Evolutionary conservation across 768 basidiomycete species (phyloP).

Genomic region (Boletus edulis): DNA sequence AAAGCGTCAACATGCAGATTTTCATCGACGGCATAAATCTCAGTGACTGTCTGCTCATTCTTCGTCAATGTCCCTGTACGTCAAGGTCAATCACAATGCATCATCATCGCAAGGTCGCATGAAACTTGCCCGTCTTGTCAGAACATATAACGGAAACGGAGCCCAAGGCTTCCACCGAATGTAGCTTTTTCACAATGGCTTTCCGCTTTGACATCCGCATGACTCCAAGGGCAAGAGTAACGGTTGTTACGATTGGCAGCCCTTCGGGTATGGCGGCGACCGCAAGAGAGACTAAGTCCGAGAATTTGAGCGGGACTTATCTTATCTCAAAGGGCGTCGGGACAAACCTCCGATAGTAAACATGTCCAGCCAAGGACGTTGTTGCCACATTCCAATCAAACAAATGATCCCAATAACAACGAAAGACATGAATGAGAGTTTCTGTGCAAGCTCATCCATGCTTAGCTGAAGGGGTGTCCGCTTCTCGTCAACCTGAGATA

Average conservation of each 20-base stretch:
- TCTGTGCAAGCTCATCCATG: constrained; percentile 97
- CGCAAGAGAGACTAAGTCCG: constrained; percentile 78
- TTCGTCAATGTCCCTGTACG: constrained; percentile 79
- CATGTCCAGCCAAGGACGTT: constrained; percentile 93
- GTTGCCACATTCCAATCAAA: constrained; percentile 83
- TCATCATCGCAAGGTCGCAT: neutral
- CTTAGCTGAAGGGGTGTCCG: constrained; percentile 88
- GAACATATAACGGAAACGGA: constrained; percentile 98
- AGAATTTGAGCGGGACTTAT: constrained; percentile 9
- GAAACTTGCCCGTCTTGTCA: constrained; percentile 81
- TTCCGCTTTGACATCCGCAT: constrained; percentile 92
- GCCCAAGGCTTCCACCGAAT: constrained; percentile 91
- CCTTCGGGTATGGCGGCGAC: constrained; percentile 99
- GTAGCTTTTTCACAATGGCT: constrained; percentile 96
- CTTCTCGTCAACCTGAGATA: constrained; percentile 68
- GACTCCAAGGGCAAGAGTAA: constrained; percentile 93
- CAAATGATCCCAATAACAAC: constrained; percentile 94
- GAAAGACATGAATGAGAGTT: constrained; percentile 86
- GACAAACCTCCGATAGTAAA: constrained; percentile 94
- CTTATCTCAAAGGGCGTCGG: neutral
- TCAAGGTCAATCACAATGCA: neutral
- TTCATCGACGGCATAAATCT: constrained; percentile 87
- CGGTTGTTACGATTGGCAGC: constrained; percentile 94
- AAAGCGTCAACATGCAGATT: constrained; percentile 54
- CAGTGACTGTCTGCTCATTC: constrained; percentile 94